Conservation (phyloP, 2,329 filamentous ascomycete species). For the Delphinella strobiligena region DNA sequence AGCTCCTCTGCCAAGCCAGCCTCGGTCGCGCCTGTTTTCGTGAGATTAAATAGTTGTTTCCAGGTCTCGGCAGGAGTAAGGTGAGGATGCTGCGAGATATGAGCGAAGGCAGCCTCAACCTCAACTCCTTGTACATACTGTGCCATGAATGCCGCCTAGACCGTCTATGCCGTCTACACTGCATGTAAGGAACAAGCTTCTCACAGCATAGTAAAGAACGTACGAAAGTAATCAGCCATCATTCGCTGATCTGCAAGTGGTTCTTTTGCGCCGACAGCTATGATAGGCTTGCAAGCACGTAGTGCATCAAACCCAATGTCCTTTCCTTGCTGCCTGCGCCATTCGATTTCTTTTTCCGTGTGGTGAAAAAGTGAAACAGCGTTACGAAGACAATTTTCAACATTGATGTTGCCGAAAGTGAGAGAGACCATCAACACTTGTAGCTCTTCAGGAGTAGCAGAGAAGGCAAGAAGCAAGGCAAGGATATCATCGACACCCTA, state of each 20-base stretch:
- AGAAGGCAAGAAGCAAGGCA: slow-evolving; percentile 75
- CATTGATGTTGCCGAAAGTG: slow-evolving; percentile 86
- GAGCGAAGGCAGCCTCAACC: no score
- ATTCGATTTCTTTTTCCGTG: slow-evolving; percentile 76
- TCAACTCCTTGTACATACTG: slow-evolving; percentile 18
- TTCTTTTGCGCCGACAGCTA: slow-evolving; percentile 77
- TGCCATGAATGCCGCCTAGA: slow-evolving; percentile 36
- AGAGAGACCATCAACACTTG: slow-evolving; percentile 77
- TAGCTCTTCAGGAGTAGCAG: slow-evolving; percentile 69
- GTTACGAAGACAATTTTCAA: slow-evolving; percentile 78
- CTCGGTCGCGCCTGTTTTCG: slow-evolving; percentile 21
- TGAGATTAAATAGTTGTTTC: slow-evolving; percentile 31
- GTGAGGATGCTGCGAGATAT: slow-evolving; percentile 34
- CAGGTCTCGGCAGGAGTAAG: slow-evolving; percentile 35
- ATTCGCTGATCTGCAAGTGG: slow-evolving; percentile 74
- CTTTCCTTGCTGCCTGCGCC: slow-evolving; percentile 59
- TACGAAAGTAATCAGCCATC: slow-evolving; percentile 66
- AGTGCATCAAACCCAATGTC: slow-evolving; percentile 62
- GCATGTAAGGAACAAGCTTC: slow-evolving; percentile 5
- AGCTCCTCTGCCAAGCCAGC: slow-evolving; percentile 26
- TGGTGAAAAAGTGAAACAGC: slow-evolving; percentile 84
- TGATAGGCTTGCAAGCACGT: slow-evolving; percentile 52
- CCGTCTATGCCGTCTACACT: slow-evolving; percentile 34
- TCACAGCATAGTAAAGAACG: slow-evolving; percentile 21
- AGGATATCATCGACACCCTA: slow-evolving; percentile 81